phyloP scores from a whole-genome alignment of 495 filamentous ascomycete species.

The Xylaria telfairii region DNA sequence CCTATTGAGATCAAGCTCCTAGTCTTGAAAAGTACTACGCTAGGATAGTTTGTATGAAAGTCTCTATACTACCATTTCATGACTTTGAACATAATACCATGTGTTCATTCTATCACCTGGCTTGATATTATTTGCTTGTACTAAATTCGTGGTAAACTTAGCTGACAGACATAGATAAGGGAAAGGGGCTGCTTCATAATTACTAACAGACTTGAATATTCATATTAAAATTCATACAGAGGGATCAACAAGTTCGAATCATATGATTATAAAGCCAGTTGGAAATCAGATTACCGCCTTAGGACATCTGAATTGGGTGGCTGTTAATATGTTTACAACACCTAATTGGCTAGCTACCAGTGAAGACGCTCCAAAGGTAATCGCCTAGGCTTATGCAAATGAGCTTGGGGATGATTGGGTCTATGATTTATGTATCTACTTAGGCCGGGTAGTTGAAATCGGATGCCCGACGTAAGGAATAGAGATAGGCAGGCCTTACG shows the following conservation, averaged over 20 bases:
- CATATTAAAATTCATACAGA: background rate
- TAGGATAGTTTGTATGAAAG: background rate
- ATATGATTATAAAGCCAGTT: too few species aligned
- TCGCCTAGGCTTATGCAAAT: background rate
- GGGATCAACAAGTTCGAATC: background rate
- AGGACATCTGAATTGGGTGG: background rate
- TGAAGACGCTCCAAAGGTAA: background rate
- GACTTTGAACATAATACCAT: background rate
- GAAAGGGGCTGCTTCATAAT: background rate
- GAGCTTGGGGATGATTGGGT: too few species aligned
- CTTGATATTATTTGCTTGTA: background rate
- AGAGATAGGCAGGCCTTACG: too few species aligned
- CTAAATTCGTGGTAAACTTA: background rate
- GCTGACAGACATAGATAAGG: background rate
- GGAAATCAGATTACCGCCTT: background rate
- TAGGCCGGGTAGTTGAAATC: too few species aligned
- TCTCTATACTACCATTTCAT: background rate
- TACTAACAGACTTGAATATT: background rate
- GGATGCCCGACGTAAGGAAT: too few species aligned
- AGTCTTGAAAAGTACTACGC: background rate
- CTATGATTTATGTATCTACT: too few species aligned
- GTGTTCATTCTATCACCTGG: background rate
- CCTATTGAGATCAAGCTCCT: background rate
- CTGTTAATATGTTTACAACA: background rate
- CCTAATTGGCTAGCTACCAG: background rate